Evolutionary conservation across 1,284 basidiomycete species (phyloP).

Genomic region (Sanghuangporus baumii): DNA sequence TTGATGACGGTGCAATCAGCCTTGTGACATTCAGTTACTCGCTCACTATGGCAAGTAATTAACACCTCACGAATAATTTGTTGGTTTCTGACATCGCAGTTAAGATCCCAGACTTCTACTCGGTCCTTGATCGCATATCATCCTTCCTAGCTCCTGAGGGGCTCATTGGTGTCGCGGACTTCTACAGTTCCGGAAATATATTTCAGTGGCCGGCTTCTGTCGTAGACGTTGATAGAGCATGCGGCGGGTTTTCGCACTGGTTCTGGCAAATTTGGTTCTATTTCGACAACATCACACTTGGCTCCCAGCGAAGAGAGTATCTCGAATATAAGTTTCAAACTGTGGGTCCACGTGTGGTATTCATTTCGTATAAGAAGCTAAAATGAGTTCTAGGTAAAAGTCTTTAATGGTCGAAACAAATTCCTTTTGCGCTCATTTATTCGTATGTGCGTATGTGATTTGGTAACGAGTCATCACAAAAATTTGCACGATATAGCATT

Average conservation of each 20-base stretch:
- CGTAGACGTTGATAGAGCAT: slow-evolving; percentile 63
- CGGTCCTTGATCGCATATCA: slow-evolving; percentile 67
- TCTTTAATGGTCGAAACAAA: slow-evolving; percentile 70
- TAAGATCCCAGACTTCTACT: slow-evolving; percentile 52
- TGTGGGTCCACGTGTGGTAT: slow-evolving; percentile 24
- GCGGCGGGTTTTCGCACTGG: slow-evolving; percentile 70
- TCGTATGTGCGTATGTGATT: slow-evolving; percentile 41
- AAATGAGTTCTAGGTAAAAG: slow-evolving; percentile 31
- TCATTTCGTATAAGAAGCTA: slow-evolving; percentile 29
- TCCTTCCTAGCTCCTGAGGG: slow-evolving; percentile 66
- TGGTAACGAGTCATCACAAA: no score
- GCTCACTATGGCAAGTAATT: slow-evolving; percentile 54
- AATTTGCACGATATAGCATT: no score
- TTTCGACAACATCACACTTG: slow-evolving; percentile 71
- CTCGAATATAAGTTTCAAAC: slow-evolving; percentile 82
- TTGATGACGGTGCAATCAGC: slow-evolving; percentile 46
- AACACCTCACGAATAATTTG: background rate
- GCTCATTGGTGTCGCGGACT: slow-evolving; percentile 71
- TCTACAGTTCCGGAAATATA: slow-evolving; percentile 65
- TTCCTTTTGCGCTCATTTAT: slow-evolving; percentile 68
- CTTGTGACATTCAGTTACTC: slow-evolving; percentile 71
- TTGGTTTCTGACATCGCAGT: background rate
- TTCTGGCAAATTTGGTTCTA: slow-evolving; percentile 69
- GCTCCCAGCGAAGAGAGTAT: slow-evolving; percentile 66
- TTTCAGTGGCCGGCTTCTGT: slow-evolving; percentile 36